A percentile compares a stretch with the other conserved stretches of the same genome.
Evolutionary conservation across 2,329 filamentous ascomycete genomes (phyloP).

Genomic region (Penicillium sp.): DNA sequence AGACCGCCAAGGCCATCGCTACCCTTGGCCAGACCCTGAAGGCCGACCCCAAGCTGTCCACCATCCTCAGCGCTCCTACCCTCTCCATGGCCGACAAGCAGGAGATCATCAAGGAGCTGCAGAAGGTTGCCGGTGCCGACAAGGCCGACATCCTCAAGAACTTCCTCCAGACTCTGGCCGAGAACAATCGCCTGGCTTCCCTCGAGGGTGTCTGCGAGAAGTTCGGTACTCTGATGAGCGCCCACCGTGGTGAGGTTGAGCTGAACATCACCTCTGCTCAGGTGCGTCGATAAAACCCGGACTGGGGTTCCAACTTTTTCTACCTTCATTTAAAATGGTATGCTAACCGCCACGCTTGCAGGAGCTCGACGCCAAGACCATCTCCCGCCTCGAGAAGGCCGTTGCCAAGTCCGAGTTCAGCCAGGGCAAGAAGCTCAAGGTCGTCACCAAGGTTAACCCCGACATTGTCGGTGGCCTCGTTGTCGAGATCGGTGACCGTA

Average conservation of each 20-base stretch:
- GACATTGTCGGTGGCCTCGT: slow-evolving; percentile 92
- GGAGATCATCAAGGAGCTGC: slow-evolving; percentile 81
- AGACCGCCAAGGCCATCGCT: slow-evolving; percentile 76
- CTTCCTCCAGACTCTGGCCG: slow-evolving; percentile 85
- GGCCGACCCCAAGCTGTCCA: slow-evolving; percentile 78
- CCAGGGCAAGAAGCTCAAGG: slow-evolving; percentile 96
- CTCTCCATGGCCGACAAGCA: slow-evolving; percentile 79
- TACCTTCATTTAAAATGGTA: background rate
- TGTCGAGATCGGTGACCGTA: slow-evolving; percentile 96
- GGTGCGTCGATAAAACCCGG: slow-evolving; percentile 54
- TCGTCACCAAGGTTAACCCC: slow-evolving; percentile 91
- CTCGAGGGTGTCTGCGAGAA: slow-evolving; percentile 82
- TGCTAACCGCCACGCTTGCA: slow-evolving; percentile 37
- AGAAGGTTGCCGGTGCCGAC: slow-evolving; percentile 74
- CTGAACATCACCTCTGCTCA: slow-evolving; percentile 86
- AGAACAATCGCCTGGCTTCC: slow-evolving; percentile 91
- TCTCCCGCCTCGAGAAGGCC: slow-evolving; percentile 81
- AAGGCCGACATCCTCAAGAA: slow-evolving; percentile 86
- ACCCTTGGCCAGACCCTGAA: slow-evolving; percentile 71
- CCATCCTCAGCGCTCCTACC: slow-evolving; percentile 78
- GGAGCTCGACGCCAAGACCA: slow-evolving; percentile 84
- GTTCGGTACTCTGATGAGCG: slow-evolving; percentile 84
- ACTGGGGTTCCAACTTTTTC: background rate
- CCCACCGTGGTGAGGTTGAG: slow-evolving; percentile 90
- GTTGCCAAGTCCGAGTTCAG: slow-evolving; percentile 87